These are phyloP conservation scores for Mycena olivaceomarginata DNA, from an alignment of 768 basidiomycete genomes.

Conservation along the genomic window DNA sequence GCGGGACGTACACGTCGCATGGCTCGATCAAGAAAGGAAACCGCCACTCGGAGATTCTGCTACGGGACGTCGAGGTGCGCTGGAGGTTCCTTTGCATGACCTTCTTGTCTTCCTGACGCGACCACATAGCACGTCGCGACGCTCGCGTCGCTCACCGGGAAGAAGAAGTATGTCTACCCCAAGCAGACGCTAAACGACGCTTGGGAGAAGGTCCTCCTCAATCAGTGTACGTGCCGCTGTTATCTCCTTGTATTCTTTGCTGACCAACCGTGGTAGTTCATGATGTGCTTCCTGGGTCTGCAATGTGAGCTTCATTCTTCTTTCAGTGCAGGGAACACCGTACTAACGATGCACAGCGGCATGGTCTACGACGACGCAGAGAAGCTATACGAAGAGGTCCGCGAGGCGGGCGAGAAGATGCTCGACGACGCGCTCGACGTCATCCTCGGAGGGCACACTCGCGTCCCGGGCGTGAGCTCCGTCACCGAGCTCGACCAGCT, in stretches of 20 bases:
- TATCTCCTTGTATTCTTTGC: not conserved
- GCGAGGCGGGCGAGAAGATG: constrained; percentile 76
- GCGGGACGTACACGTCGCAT: constrained; percentile 97
- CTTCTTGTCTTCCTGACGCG: not conserved
- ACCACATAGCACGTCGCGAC: constrained; percentile 81
- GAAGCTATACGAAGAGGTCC: constrained; percentile 87
- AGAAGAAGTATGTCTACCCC: constrained; percentile 84
- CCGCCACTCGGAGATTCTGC: constrained; percentile 94
- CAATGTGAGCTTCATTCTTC: constrained; percentile 74
- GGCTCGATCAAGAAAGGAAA: constrained; percentile 98
- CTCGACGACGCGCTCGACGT: constrained; percentile 86
- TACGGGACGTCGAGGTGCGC: constrained; percentile 91
- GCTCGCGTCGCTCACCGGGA: constrained; percentile 80
- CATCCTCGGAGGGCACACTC: constrained; percentile 73
- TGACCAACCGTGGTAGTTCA: constrained; percentile 72
- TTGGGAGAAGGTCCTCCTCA: constrained; percentile 95
- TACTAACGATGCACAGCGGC: constrained; percentile 70
- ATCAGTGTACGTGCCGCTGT: constrained; percentile 78
- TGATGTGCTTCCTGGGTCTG: constrained; percentile 95
- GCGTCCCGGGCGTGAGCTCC: constrained; percentile 50
- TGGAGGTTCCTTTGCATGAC: not conserved
- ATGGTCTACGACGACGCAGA: constrained; percentile 99
- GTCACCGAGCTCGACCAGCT: constrained; percentile 64
- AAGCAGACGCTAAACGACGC: constrained; percentile 86
- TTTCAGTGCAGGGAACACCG: not conserved